phyloP scores from a whole-genome alignment of 2,329 filamentous ascomycete species.

The Atkinsonella texensis region DNA sequence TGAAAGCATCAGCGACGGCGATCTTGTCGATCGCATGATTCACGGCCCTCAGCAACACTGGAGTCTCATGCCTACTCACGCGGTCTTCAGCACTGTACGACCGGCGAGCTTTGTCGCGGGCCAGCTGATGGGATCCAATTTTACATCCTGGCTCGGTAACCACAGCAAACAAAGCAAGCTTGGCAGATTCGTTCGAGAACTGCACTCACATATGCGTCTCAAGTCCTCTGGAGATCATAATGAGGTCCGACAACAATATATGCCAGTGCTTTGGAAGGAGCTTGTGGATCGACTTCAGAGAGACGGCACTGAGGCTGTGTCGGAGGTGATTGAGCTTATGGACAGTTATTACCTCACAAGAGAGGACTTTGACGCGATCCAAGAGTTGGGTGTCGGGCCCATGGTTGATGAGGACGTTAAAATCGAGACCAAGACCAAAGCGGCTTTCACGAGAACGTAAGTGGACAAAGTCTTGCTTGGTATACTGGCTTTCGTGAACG shows the following conservation, averaged over 20 bases:
- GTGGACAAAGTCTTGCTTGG: constrained; percentile 22
- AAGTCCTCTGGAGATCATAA: constrained; percentile 81
- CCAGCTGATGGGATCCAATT: constrained; percentile 60
- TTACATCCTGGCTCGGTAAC: constrained; percentile 89
- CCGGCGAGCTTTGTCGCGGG: constrained; percentile 82
- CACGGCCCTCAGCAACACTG: constrained; percentile 97
- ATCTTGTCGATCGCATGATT: constrained; percentile 94
- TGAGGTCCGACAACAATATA: constrained; percentile 87
- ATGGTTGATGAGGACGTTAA: constrained; percentile 66
- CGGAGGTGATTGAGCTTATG: constrained; percentile 85
- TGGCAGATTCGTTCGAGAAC: constrained; percentile 74
- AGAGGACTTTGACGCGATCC: constrained; percentile 87
- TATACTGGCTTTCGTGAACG: not conserved
- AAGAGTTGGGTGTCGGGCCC: constrained; percentile 79
- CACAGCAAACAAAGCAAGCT: constrained; percentile 79
- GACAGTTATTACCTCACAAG: constrained; percentile 91
- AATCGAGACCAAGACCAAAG: constrained; percentile 76
- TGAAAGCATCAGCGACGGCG: constrained; percentile 93
- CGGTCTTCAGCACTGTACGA: constrained; percentile 85
- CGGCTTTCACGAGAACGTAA: constrained; percentile 78
- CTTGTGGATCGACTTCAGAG: constrained; percentile 61
- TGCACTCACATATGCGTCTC: constrained; percentile 94
- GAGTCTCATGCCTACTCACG: constrained; percentile 95
- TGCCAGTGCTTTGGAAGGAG: constrained; percentile 77
- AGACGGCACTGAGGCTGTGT: constrained; percentile 72